Percentiles rank a stretch among this genome's conserved stretches.
These are phyloP conservation scores for Endoconidiophora polonica DNA, from an alignment of 2,329 filamentous ascomycete genomes.

Conservation along the genomic window DNA sequence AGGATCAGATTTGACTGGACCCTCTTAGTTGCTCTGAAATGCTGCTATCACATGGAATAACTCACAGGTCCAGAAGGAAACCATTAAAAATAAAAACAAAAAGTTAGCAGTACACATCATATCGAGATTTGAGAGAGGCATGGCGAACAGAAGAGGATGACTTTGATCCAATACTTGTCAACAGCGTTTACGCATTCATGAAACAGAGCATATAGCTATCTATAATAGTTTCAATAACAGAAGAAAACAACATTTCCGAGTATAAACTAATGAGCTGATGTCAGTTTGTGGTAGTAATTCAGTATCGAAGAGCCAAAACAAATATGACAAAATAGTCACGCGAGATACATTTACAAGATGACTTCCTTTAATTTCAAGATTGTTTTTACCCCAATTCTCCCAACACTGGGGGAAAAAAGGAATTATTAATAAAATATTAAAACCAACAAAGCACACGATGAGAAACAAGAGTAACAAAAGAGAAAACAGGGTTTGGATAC, in stretches of 20 bases:
- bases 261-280: too few relatives aligned
- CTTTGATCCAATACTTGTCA: not conserved
- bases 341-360: not conserved
- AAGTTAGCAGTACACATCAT: not conserved
- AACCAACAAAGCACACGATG: too few relatives aligned
- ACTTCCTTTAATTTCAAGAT: not conserved
- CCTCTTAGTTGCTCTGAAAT: not conserved
- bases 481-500: not conserved
- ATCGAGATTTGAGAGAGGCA: not conserved
- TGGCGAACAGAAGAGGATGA: not conserved
- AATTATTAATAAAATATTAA: not conserved
- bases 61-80: not conserved
- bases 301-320: not conserved
- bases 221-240: too few relatives aligned
- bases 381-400: not conserved
- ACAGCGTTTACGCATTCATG: too few relatives aligned
- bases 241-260: too few relatives aligned
- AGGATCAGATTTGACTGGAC: slow-evolving; percentile 13
- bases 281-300: not conserved
- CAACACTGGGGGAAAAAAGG: slow-evolving; percentile 5
- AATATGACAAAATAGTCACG: not conserved
- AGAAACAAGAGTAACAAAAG: not conserved
- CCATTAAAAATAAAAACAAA: not conserved
- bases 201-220: too few relatives aligned
- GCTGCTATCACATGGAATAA: not conserved